Evolutionary conservation across 495 filamentous ascomycete species (phyloP).

Genomic region (Tirmania nivea): DNA sequence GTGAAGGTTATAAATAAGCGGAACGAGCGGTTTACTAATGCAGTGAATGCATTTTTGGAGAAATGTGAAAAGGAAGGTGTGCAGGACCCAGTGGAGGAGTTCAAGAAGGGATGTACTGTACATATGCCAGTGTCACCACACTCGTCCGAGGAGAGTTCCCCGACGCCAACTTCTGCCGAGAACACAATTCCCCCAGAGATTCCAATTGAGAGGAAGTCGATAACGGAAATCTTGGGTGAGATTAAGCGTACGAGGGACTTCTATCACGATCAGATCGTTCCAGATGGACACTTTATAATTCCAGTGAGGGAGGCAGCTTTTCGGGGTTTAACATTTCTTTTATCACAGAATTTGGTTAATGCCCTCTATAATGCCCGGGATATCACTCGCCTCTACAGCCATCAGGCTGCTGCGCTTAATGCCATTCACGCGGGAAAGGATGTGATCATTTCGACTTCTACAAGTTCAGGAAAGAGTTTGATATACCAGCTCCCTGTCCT

Average conservation of each 20-base stretch:
- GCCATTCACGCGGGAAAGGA: slow-evolving; percentile 59
- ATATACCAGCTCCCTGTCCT: slow-evolving; percentile 93
- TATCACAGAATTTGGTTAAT: slow-evolving; percentile 83
- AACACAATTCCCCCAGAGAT: slow-evolving; percentile 27
- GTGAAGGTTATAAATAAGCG: slow-evolving; percentile 75
- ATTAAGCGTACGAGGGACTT: slow-evolving; percentile 65
- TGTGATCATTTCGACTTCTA: slow-evolving; percentile 87
- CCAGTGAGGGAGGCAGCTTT: slow-evolving; percentile 66
- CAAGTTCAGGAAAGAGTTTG: slow-evolving; percentile 85
- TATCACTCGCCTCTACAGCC: slow-evolving; percentile 74
- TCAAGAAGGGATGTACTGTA: slow-evolving; percentile 32
- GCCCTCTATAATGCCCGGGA: slow-evolving; percentile 74
- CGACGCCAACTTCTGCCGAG: neutral
- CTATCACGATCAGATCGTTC: slow-evolving; percentile 85
- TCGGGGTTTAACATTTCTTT: slow-evolving; percentile 62
- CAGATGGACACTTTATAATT: slow-evolving; percentile 81
- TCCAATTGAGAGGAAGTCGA: slow-evolving; percentile 58
- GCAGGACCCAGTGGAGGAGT: slow-evolving; percentile 40
- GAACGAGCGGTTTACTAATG: slow-evolving; percentile 62
- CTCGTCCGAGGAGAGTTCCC: neutral
- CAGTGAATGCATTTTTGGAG: slow-evolving; percentile 56
- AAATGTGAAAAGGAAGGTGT: slow-evolving; percentile 39
- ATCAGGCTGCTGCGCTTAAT: slow-evolving; percentile 92
- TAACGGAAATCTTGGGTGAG: slow-evolving; percentile 57
- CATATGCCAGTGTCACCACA: slow-evolving; percentile 27